Base-by-base conservation (phyloP, 768 basidiomycete genomes). In the Glaciozyma martinii region DNA sequence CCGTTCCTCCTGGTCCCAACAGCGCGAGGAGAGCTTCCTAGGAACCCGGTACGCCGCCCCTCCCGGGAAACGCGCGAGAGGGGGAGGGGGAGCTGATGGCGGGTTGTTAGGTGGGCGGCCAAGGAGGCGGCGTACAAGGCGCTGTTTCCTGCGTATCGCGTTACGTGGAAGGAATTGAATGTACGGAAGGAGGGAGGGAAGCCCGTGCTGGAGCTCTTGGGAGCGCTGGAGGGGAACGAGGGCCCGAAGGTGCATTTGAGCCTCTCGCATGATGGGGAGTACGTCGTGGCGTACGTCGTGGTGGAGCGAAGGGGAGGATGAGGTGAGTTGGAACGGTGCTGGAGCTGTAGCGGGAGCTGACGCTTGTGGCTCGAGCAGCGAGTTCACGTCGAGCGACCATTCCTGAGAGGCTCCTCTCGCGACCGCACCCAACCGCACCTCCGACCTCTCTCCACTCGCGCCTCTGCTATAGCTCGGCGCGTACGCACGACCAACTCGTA, bases 51-150 rank as follows among this genome's bases (percentile, higher is more conserved):
- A 6, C 27, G 50, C 32, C n/a, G n/a, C 47, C 13, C 47, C 13
- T 23, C 47, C 47, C 8, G 21, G 13, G 13, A 8, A 16, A 7
- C 13, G 42, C 10, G 47, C 13, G 16, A 49, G 47, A 23, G 47
- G 47, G 21, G 16, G 47, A 49, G 30, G 30, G 29, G 21, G 29
- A 37, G 54, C 54, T 55, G 32, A 55, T 25, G 32, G 52, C 47
- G 21, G 6, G 15, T 29, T 9, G 30, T 5, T 69, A 91, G 89
- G 21, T 92, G 88, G 88, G 80, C 83, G 40, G 81, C 87, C 25
- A 92, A 92, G 71, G 90, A 92, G 76, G 87, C 90, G 0, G 84
- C 85, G 0, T 92, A 90, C 78, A 92, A 92, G 73, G 90, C 89
- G 0, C 73, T 90, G 64, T 89, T 83, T 74, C 89, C 89, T 0